These are phyloP conservation scores for Cryptococcus sp. DNA, from an alignment of 1,284 basidiomycete genomes.

Conservation along the genomic window DNA sequence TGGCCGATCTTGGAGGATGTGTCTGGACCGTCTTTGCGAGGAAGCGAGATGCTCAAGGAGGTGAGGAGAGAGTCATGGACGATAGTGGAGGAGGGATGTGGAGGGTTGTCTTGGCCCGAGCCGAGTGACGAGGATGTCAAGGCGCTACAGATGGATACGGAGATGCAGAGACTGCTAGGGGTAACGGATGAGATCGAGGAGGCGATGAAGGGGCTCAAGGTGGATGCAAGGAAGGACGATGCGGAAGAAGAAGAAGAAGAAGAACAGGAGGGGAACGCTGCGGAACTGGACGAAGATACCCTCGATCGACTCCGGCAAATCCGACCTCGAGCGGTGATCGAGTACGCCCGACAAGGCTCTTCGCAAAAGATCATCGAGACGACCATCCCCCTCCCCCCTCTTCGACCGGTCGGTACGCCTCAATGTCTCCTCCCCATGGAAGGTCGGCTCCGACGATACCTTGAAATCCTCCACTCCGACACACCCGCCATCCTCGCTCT, in stretches of 20 bases:
- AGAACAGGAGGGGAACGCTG: slow-evolving; percentile 10
- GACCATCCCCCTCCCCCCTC: slow-evolving; percentile 48
- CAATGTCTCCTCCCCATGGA: slow-evolving; percentile 52
- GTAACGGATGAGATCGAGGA: background rate
- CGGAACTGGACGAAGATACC: background rate
- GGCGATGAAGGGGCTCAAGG: background rate
- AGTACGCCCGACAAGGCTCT: slow-evolving; percentile 67
- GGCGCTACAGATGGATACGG: slow-evolving; percentile 11
- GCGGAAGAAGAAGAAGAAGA: background rate
- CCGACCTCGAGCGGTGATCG: slow-evolving; percentile 53
- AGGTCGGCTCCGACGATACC: slow-evolving; percentile 56
- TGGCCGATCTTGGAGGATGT: slow-evolving; percentile 35
- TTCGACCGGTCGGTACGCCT: slow-evolving; percentile 30
- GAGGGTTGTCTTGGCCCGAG: slow-evolving; percentile 24
- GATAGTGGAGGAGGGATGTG: slow-evolving; percentile 43
- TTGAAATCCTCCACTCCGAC: slow-evolving; percentile 58
- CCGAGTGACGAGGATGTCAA: slow-evolving; percentile 36
- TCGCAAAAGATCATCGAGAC: slow-evolving; percentile 57
- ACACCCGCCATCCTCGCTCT: slow-evolving; percentile 48
- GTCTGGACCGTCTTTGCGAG: slow-evolving; percentile 19
- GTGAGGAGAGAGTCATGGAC: slow-evolving; percentile 27
- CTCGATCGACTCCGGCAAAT: slow-evolving; percentile 6
- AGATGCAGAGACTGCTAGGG: slow-evolving; percentile 5
- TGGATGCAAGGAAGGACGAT: slow-evolving; percentile 10
- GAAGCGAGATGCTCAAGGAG: slow-evolving; percentile 11